Base-by-base conservation (phyloP, 257 asterid genomes). In the Verbena officinalis region DNA sequence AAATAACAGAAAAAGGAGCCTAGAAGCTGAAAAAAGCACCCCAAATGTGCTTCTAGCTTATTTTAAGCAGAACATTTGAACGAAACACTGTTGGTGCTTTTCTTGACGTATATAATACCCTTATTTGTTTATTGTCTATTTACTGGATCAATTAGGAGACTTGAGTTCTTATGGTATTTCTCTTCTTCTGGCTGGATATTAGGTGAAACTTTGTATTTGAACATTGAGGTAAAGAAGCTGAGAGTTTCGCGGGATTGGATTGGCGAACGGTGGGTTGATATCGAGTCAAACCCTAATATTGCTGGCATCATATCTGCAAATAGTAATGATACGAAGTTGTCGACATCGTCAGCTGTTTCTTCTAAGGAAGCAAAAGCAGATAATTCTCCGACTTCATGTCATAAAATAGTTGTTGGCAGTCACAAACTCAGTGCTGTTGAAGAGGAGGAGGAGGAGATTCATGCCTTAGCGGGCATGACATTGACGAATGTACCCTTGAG, bases 161-260 rank as follows among this genome's bases (percentile, higher is more conserved):
- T 20, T 17, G 22, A 22, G n/a, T 27, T 42, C 58, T 70, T 27
- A 44, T 36, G 7, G 1, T 45, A 59, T 55, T 48, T 33, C 11
- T 23, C 44, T 27, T 46, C n/a, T 67, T 62, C 7, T 66, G 48
- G n/a, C n/a, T n/a, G n/a, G n/a, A n/a, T n/a, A n/a, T 64, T 88
- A 94, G 99, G 98, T 70, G 99, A 93, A 75, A 82, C 82, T 59
- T 55, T 90, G 77, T 68, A 83, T 79, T 43, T 88, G 74, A 79
- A 72, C 40, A 43, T 74, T 33, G 90, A 79, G 61, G 61, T 59
- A 51, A 71, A 79, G 78, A 77, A 84, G 69, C 73, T 90, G 12
- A 82, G 98, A 77, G 76, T 78, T 67, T 90, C 99, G 44, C 81
- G 86, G 69, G 99, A 94, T 49, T 94, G 99, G 99, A 77, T 86